Evolutionary conservation across 345 rosid species (phyloP).

Genomic region (Eucalyptus caleyi): DNA sequence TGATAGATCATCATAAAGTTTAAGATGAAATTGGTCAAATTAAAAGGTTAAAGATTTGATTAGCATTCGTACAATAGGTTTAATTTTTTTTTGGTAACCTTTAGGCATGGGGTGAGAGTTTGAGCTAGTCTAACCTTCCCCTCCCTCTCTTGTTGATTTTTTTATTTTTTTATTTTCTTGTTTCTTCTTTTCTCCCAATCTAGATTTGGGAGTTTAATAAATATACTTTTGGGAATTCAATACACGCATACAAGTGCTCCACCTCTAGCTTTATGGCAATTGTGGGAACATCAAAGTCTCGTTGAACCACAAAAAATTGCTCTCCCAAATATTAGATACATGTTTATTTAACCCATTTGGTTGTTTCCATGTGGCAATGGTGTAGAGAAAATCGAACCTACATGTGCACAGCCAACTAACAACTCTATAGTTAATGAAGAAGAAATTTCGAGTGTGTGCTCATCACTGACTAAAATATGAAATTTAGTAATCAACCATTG

Average conservation of each 20-base stretch:
- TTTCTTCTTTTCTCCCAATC: no score
- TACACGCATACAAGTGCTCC: not conserved
- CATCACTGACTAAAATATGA: not conserved
- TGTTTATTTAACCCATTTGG: not conserved
- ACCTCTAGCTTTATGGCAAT: not conserved
- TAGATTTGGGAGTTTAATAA: not conserved
- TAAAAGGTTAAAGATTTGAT: no score
- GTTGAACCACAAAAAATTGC: not conserved
- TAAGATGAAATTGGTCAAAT: no score
- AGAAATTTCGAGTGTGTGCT: not conserved
- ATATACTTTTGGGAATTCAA: not conserved
- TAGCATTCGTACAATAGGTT: not conserved
- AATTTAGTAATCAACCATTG: not conserved
- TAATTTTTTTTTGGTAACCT: no score
- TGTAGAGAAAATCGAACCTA: not conserved
- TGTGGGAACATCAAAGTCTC: not conserved
- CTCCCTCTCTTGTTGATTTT: no score
- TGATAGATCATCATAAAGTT: no score
- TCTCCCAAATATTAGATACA: not conserved
- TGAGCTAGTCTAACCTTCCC: no score
- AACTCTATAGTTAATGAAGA: not conserved
- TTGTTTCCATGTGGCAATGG: not conserved
- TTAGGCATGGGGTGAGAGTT: not conserved
- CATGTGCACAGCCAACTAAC: not conserved
- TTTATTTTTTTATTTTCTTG: no score